These are phyloP conservation scores for Picocystis salinarum DNA, from an alignment of 139 green algal genomes.

Conservation along the genomic window DNA sequence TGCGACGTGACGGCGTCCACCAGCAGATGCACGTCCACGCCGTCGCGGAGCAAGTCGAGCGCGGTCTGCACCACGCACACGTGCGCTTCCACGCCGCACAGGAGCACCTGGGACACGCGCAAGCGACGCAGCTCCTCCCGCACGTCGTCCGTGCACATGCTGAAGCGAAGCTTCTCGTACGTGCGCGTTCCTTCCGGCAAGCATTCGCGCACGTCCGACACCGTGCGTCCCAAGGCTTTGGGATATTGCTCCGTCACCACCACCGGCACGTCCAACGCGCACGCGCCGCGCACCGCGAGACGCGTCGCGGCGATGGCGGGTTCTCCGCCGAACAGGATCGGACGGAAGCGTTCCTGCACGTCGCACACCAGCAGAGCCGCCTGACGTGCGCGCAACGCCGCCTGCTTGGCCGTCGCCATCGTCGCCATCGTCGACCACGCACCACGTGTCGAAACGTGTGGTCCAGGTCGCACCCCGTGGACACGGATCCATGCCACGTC, in stretches of 20 bases:
- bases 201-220: slow-evolving; percentile 31
- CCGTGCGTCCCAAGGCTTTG: slow-evolving; percentile 51
- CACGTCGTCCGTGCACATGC: background rate
- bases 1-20: slow-evolving; percentile 55
- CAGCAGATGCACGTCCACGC: slow-evolving; percentile 41
- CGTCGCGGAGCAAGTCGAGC: slow-evolving; percentile 33
- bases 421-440: too few relatives aligned
- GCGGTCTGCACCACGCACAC: slow-evolving; percentile 79
- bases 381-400: too few relatives aligned
- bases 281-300: slow-evolving; percentile 20
- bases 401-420: too few relatives aligned
- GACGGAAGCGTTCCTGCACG: slow-evolving; percentile 1
- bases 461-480: too few relatives aligned
- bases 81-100: slow-evolving; percentile 72
- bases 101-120: slow-evolving; percentile 25
- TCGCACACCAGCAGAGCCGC: slow-evolving; percentile 3
- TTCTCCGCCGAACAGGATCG: background rate
- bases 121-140: background rate
- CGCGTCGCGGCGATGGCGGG: background rate
- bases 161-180: background rate
- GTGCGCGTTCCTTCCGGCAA: slow-evolving; percentile 15
- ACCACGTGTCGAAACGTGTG: too few relatives aligned
- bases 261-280: slow-evolving; percentile 38
- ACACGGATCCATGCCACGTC: too few relatives aligned
- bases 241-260: slow-evolving; percentile 74